Evolutionary conservation across 2,329 filamentous ascomycete species (phyloP).

Genomic region (Nannizziopsis barbatae): DNA sequence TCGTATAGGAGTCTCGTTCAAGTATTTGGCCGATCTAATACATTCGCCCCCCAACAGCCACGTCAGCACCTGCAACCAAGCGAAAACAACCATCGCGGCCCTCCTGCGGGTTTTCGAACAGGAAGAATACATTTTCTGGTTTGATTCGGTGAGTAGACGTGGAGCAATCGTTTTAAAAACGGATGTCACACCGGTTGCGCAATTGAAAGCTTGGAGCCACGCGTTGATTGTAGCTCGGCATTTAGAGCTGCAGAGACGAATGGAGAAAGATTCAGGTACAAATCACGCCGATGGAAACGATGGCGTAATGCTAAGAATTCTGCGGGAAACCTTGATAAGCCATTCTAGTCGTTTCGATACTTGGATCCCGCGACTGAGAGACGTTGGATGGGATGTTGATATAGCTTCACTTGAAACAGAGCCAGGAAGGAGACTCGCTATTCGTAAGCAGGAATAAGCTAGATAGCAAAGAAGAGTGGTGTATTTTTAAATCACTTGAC

Average conservation of each 20-base stretch:
- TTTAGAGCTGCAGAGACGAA: background rate
- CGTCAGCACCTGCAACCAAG: background rate
- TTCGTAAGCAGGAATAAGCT: slow-evolving; percentile 7
- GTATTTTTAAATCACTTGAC: background rate
- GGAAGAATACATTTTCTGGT: slow-evolving; percentile 53
- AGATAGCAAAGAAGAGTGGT: background rate
- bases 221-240: slow-evolving; percentile 40
- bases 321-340: slow-evolving; percentile 29
- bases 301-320: slow-evolving; percentile 25
- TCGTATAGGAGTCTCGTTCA: slow-evolving; percentile 40
- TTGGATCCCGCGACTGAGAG: slow-evolving; percentile 29
- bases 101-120: slow-evolving; percentile 43
- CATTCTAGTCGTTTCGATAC: slow-evolving; percentile 36
- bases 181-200: slow-evolving; percentile 38
- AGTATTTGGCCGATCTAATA: background rate
- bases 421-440: slow-evolving; percentile 35
- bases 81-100: background rate
- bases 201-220: slow-evolving; percentile 54
- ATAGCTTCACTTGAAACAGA: slow-evolving; percentile 56
- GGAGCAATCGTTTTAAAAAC: slow-evolving; percentile 55
- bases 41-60: background rate
- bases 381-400: slow-evolving; percentile 55
- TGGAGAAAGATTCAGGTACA: slow-evolving; percentile 22
- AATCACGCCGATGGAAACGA: slow-evolving; percentile 20
- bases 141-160: slow-evolving; percentile 33